Evolutionary conservation across 2,329 filamentous ascomycete species (phyloP).

Genomic region (Nothomitra cinnamomea): DNA sequence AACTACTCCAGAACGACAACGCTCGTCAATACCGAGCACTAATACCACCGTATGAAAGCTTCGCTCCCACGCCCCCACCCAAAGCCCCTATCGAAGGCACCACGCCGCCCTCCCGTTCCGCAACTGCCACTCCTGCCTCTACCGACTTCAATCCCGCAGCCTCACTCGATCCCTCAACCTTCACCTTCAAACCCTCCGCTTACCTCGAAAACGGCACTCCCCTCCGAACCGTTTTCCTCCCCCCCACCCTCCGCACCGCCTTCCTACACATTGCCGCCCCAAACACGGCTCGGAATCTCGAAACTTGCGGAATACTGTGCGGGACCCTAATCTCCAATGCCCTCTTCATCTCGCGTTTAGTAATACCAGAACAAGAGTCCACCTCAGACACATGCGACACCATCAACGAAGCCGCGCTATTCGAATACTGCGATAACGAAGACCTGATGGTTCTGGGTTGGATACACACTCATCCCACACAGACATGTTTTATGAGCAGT

Average conservation of each 20-base stretch:
- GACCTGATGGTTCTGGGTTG: conserved; percentile 79
- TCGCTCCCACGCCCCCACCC: conserved; percentile 20
- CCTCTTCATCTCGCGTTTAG: conserved; percentile 71
- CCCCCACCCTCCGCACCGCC: conserved; percentile 49
- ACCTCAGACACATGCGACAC: conserved; percentile 93
- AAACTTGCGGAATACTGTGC: conserved; percentile 90
- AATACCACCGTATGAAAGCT: conserved; percentile 10
- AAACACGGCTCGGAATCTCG: conserved; percentile 69
- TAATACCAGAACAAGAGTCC: conserved; percentile 80
- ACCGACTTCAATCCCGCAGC: conserved; percentile 32
- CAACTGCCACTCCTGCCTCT: conserved; percentile 14
- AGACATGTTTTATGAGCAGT: conserved; percentile 96
- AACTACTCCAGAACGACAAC: not conserved
- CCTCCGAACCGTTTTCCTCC: conserved; percentile 75
- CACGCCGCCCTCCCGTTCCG: conserved; percentile 4
- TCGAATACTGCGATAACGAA: conserved; percentile 75
- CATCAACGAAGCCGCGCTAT: conserved; percentile 65
- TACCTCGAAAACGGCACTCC: conserved; percentile 82
- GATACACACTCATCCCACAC: conserved; percentile 95
- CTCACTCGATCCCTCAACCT: conserved; percentile 30
- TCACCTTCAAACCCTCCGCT: conserved; percentile 69
- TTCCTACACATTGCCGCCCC: conserved; percentile 59
- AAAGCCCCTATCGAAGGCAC: not conserved
- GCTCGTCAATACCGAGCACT: not conserved
- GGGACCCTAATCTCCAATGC: conserved; percentile 85